phyloP scores from a whole-genome alignment of 2,329 filamentous ascomycete genomes.

The Neonectria ditissima region DNA sequence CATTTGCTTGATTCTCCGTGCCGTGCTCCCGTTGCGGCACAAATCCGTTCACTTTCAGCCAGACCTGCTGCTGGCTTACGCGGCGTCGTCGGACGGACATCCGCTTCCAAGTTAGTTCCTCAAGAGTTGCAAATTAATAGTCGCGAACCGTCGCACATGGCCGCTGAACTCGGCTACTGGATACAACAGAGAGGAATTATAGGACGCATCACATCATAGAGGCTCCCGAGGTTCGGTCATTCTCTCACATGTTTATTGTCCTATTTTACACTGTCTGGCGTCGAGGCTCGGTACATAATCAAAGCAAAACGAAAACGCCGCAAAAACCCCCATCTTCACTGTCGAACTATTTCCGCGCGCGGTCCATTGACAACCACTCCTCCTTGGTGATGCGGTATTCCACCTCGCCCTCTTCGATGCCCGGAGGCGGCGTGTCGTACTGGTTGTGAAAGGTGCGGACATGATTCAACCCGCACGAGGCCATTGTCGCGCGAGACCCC shows the following conservation, averaged over 20 bases:
- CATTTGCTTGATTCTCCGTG: not conserved
- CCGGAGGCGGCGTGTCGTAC: constrained; percentile 41
- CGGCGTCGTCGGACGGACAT: too few relatives aligned
- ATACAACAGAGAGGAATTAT: not conserved
- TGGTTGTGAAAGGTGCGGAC: constrained; percentile 40
- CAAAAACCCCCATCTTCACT: not conserved
- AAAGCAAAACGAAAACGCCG: not conserved
- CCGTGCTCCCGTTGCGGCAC: not conserved
- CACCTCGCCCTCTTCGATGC: constrained; percentile 45
- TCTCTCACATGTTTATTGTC: not conserved
- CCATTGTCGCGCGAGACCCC: constrained; percentile 42
- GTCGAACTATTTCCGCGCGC: not conserved
- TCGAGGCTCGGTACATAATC: not conserved
- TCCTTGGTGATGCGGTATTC: constrained; percentile 40
- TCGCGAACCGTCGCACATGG: too few relatives aligned
- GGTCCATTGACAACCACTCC: constrained; percentile 32
- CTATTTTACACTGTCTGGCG: not conserved
- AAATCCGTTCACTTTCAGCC: not conserved
- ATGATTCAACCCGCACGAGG: constrained; percentile 36
- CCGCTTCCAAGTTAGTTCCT: not conserved
- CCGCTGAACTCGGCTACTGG: too few relatives aligned
- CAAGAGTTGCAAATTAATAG: too few relatives aligned
- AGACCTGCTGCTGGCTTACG: not conserved
- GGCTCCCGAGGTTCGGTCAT: not conserved
- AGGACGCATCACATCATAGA: not conserved